Conservation (phyloP, 176 grass and related monocot species). For the Aegilops bicornis region DNA sequence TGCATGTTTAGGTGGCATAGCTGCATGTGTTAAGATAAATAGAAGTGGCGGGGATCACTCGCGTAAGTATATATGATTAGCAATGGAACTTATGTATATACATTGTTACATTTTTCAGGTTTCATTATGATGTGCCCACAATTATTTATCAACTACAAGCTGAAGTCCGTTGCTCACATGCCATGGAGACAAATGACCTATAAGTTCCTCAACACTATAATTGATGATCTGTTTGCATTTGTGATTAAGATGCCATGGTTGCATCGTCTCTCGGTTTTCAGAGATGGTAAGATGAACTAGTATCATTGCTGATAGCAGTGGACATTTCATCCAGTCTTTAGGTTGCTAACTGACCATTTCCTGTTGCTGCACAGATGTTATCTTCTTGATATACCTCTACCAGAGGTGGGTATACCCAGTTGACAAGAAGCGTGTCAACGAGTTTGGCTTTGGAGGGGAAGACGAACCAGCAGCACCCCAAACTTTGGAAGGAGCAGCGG, state of each 20-base stretch:
- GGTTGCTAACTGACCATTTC: neutral
- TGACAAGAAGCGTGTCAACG: slow-evolving; percentile 89
- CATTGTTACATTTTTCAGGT: slow-evolving; percentile 49
- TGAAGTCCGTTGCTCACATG: slow-evolving; percentile 92
- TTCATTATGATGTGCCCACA: slow-evolving; percentile 99
- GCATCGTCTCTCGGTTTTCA: slow-evolving; percentile 96
- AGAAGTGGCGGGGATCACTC: too few relatives aligned
- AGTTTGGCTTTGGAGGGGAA: slow-evolving; percentile 94
- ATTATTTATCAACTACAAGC: slow-evolving; percentile 99
- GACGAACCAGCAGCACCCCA: slow-evolving; percentile 46
- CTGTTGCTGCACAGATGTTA: slow-evolving; percentile 64
- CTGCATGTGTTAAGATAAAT: too few relatives aligned
- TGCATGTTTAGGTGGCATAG: too few relatives aligned
- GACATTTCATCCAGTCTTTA: neutral
- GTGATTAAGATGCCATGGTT: slow-evolving; percentile 99
- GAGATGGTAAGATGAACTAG: slow-evolving; percentile 76
- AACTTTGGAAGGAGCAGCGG: slow-evolving; percentile 44
- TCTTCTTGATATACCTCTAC: slow-evolving; percentile 99
- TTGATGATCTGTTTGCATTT: slow-evolving; percentile 98
- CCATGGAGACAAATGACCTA: slow-evolving; percentile 99
- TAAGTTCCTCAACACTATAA: slow-evolving; percentile 99
- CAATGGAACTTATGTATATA: slow-evolving; percentile 11
- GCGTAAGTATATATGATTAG: neutral
- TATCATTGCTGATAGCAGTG: neutral
- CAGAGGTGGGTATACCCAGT: slow-evolving; percentile 97